Percentiles rank a stretch among this genome's conserved stretches.
These are phyloP conservation scores for Capsicum baccatum DNA, from an alignment of 257 asterid species.

Conservation along the genomic window DNA sequence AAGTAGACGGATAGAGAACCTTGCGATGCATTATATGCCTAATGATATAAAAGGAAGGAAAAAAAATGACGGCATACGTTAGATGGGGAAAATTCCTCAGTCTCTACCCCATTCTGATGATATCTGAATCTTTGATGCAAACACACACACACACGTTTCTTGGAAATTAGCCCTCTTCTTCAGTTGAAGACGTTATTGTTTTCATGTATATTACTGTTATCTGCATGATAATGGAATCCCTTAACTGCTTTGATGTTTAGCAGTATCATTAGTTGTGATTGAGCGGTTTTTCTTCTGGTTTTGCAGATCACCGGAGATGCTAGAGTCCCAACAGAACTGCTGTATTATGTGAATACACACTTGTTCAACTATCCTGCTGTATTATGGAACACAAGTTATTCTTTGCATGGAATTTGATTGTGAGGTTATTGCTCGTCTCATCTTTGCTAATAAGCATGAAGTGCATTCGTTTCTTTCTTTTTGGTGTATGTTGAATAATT, in stretches of 20 bases:
- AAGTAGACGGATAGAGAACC: background rate
- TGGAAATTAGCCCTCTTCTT: background rate
- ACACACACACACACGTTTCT: background rate
- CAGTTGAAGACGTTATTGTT: background rate
- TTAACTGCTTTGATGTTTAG: background rate
- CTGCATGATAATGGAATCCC: background rate
- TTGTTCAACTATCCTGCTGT: background rate
- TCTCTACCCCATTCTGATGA: background rate
- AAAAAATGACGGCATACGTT: background rate
- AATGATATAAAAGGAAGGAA: background rate
- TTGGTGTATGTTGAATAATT: background rate
- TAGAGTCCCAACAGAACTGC: constrained; percentile 33
- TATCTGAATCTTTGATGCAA: background rate
- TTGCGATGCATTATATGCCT: background rate
- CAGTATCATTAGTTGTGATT: background rate
- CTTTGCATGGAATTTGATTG: background rate
- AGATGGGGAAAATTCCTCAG: background rate
- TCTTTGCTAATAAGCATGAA: background rate
- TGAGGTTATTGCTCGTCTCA: constrained; percentile 3
- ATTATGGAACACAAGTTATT: background rate
- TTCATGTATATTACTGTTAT: background rate
- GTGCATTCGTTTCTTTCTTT: background rate
- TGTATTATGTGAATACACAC: constrained; percentile 30
- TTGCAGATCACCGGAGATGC: constrained; percentile 38
- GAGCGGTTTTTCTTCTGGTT: constrained; percentile 11